A percentile compares a stretch with the other conserved stretches of the same genome.
These are phyloP conservation scores for Urochloa ruziziensis DNA, from an alignment of 176 grass and related monocot species.

Conservation along the genomic window DNA sequence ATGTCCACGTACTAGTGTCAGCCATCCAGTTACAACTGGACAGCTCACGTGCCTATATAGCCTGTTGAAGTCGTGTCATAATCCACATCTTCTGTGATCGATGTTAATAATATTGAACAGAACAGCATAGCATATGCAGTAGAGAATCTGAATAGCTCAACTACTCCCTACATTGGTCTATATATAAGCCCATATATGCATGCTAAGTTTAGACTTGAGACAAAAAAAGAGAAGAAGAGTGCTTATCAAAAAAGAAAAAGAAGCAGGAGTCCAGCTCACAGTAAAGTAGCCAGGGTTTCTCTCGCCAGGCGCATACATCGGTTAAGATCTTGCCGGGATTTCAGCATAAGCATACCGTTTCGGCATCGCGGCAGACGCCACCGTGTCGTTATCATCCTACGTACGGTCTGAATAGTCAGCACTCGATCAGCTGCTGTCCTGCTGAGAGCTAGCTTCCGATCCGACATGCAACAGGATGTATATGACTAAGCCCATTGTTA, in stretches of 20 bases:
- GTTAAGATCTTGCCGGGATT: conserved; percentile 23
- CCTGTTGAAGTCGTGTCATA: neutral
- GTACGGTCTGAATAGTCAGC: too few species aligned
- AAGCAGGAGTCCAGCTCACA: neutral
- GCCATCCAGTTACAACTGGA: neutral
- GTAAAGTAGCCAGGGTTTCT: neutral
- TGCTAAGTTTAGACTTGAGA: neutral
- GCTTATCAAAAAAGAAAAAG: too few species aligned
- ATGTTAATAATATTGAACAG: neutral
- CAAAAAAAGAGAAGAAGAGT: too few species aligned
- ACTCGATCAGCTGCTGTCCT: too few species aligned
- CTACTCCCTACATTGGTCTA: neutral
- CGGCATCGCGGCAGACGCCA: neutral
- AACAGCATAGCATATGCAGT: too few species aligned
- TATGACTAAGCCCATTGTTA: too few species aligned
- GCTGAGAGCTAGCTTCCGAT: too few species aligned
- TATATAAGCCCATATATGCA: neutral
- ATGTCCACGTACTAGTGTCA: neutral
- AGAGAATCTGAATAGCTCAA: neutral
- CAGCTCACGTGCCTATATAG: neutral
- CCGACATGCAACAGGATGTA: too few species aligned
- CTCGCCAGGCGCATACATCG: neutral
- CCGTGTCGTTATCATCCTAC: neutral
- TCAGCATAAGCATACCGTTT: neutral
- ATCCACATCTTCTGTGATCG: neutral